These are phyloP conservation scores for Tricholoma terreum DNA, from an alignment of 768 basidiomycete genomes.

Conservation along the genomic window DNA sequence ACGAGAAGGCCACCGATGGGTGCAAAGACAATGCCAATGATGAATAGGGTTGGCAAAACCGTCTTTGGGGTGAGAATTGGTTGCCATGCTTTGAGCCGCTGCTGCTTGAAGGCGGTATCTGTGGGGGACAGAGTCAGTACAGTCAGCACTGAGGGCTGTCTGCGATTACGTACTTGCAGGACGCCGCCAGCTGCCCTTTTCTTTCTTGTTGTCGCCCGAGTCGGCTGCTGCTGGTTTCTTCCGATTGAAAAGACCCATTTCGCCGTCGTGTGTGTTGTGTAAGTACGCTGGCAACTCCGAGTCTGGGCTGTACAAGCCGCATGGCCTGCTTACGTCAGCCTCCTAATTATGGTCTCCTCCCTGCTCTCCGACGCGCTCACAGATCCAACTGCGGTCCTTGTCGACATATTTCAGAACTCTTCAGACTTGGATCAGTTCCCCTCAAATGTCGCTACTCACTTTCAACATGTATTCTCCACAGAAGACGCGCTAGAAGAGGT, in stretches of 20 bases:
- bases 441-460: slow-evolving; percentile 42
- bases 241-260: slow-evolving; percentile 60
- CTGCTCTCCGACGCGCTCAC: slow-evolving; percentile 45
- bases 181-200: slow-evolving; percentile 81
- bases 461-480: slow-evolving; percentile 40
- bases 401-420: slow-evolving; percentile 40
- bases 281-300: slow-evolving; percentile 2
- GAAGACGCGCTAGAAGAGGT: slow-evolving; percentile 42
- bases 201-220: slow-evolving; percentile 61
- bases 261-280: slow-evolving; percentile 7
- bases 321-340: slow-evolving; percentile 26
- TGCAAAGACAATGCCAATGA: slow-evolving; percentile 92
- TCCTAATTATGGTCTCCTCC: slow-evolving; percentile 49
- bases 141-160: slow-evolving; percentile 7
- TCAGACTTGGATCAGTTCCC: slow-evolving; percentile 37
- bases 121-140: slow-evolving; percentile 20
- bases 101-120: slow-evolving; percentile 99
- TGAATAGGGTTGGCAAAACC: slow-evolving; percentile 93
- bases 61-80: slow-evolving; percentile 98
- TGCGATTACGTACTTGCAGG: slow-evolving; percentile 67
- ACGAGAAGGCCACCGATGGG: slow-evolving; percentile 94
- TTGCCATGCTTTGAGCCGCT: slow-evolving; percentile 99
- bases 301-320: slow-evolving; percentile 4
- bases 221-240: slow-evolving; percentile 43
- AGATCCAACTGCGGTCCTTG: slow-evolving; percentile 48